Base-by-base conservation (phyloP, 1,284 basidiomycete genomes). In the Trametes sp. region DNA sequence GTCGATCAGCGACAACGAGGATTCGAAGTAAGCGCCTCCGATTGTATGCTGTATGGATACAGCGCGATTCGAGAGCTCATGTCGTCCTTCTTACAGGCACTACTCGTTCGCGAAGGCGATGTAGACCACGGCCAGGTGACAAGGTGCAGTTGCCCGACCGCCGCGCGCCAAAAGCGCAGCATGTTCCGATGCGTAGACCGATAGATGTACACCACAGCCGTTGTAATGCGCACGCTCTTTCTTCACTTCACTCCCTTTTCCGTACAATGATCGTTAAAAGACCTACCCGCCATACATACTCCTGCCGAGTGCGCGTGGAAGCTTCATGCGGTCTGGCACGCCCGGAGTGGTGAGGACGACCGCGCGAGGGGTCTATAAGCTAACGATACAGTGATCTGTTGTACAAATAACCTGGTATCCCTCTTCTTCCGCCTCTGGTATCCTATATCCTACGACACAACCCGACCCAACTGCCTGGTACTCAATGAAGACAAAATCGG, bases 351-450 rank as follows among this genome's bases (percentile, higher is more conserved):
- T 41, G 38, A 19, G 10, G 48, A 49, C 48, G 48, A 49, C 29
- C 48, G 26, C 28, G 29, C 48, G 24, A 11, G 35, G 35, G 24
- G 21, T 29, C 50, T 28, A 66, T 66, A 59, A 66, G 59, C 64
- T 66, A 66, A 46, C 53, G 61, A 66, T 66, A 66, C 64, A 66
- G 49, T 50, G 54, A 35, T 33, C 36, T 55, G 24, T 44, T 45
- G 53, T 57, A 52, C 53, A 62, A 57, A 56, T 59, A 62, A 65
- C 60, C 41, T 62, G 41, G 54, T 62, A 61, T 59, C 26, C 23
- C n/a, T 44, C 14, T 46, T 19, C 42, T 10, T 29, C 19, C 31
- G 42, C 11, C 33, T 28, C 23, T 23, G 28, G 41, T 55, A 31
- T 33, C 26, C 38, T 19, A 36, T 26, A 19, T 41, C 54, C 14